Percentiles rank a stretch among this genome's conserved stretches.
These are phyloP conservation scores for Tulasnella calospora DNA, from an alignment of 768 basidiomycete species.

Conservation along the genomic window DNA sequence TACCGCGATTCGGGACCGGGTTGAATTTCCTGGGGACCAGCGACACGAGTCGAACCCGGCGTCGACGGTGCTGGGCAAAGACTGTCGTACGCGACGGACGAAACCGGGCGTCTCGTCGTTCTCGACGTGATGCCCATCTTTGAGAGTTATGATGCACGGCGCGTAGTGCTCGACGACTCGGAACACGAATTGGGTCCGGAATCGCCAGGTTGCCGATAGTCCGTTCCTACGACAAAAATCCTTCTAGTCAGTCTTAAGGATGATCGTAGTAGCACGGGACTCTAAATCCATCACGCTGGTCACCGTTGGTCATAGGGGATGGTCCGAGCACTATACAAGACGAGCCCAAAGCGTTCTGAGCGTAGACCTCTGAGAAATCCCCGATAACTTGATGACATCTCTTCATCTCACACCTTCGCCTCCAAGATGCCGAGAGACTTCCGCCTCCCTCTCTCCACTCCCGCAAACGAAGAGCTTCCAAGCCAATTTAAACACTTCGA, in stretches of 20 bases:
- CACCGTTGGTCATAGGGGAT: not conserved
- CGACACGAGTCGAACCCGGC: not conserved
- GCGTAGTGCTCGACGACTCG: not conserved
- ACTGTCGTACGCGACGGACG: not conserved
- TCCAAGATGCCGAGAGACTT: not conserved
- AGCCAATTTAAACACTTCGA: not conserved
- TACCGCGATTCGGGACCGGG: not conserved
- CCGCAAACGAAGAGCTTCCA: not conserved
- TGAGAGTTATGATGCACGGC: not conserved
- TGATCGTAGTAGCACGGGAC: not conserved
- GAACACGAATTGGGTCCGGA: not conserved
- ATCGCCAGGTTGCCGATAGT: not conserved
- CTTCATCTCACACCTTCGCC: not conserved
- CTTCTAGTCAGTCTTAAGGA: not conserved
- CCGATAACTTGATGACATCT: not conserved
- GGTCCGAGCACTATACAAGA: not conserved
- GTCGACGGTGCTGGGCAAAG: not conserved
- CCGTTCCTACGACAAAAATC: not conserved
- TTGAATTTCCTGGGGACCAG: not conserved
- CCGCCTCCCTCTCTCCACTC: not conserved
- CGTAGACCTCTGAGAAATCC: not conserved
- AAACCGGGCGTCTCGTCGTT: not conserved
- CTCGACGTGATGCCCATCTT: not conserved
- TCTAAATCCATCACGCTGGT: not conserved
- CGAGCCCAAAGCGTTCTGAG: not conserved